phyloP scores from a whole-genome alignment of 345 rosid species.

The Alliaria petiolata region DNA sequence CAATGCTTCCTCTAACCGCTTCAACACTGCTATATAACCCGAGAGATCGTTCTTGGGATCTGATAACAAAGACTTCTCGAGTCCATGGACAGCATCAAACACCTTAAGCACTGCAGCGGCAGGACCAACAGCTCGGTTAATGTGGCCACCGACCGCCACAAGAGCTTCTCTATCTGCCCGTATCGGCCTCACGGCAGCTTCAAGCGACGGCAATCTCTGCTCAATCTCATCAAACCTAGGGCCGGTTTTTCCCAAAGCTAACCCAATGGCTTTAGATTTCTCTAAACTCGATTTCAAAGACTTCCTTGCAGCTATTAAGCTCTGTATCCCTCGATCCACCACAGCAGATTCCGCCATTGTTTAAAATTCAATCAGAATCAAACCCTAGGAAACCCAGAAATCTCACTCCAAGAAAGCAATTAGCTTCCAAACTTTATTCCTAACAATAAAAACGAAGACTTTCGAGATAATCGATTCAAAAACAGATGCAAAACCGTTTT shows the following conservation, averaged over 20 bases:
- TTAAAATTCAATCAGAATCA: slow-evolving; percentile 1
- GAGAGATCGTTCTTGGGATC: slow-evolving; percentile 82
- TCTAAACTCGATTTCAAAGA: slow-evolving; percentile 71
- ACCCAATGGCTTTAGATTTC: slow-evolving; percentile 65
- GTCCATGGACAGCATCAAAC: slow-evolving; percentile 94
- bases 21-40: slow-evolving; percentile 77
- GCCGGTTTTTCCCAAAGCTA: slow-evolving; percentile 58
- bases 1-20: slow-evolving; percentile 89
- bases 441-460: slow-evolving; percentile 4
- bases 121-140: slow-evolving; percentile 97
- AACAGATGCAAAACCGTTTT: slow-evolving; percentile 13
- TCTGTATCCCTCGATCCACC: slow-evolving; percentile 33
- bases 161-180: slow-evolving; percentile 91
- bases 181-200: slow-evolving; percentile 87
- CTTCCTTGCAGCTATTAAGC: slow-evolving; percentile 62
- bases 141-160: slow-evolving; percentile 79
- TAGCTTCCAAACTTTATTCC: background rate
- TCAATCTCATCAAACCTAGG: slow-evolving; percentile 80
- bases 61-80: slow-evolving; percentile 81
- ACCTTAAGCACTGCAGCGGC: slow-evolving; percentile 99
- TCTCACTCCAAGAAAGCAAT: background rate
- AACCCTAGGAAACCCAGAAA: slow-evolving; percentile 25
- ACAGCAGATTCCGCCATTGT: slow-evolving; percentile 43
- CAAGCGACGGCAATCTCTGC: slow-evolving; percentile 67
- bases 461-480: slow-evolving; percentile 2